Evolutionary conservation across 352 stramenopile genomes (phyloP), one percentile per base, ranked within the genome.

Genomic region (Globisporangium perplexum): DNA sequence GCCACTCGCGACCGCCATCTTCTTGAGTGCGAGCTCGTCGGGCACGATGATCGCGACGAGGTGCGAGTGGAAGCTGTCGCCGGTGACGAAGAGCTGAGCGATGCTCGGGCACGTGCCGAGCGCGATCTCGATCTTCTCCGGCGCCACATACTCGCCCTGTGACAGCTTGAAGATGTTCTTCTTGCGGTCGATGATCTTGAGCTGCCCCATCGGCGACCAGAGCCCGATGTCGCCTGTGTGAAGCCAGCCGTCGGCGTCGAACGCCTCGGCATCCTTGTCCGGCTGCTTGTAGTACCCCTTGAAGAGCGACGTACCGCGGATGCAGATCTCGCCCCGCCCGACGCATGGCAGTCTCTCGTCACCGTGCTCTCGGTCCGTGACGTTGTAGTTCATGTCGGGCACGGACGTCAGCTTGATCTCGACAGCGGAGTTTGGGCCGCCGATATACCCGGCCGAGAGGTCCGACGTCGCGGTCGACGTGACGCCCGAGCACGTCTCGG

Each of bases 71-170:
- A 98, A 92, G 23, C 88, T 98, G 68, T 99, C 96, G 23, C 96
- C 96, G 52, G 98, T 89, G 18, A 99, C 90, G 65, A 98, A 99
- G 35, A 88, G 76, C 71, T 98, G 95, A 23, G 75, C 92, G 46
- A 99, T 91, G 59, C 95, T 96, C 1, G 70, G 66, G 55, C 73
- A 96, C 44, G 93, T 96, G 26, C 77, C 68, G 1, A 98, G 94
- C 17, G 87, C 77, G 61, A 96, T 97, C 71, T 99, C 96, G 61
- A 99, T 92, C 74, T 98, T 98, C 70, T 99, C 96, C 7, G 96
- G 77, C 1, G 96, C 93, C 45, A 99, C 83, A 69, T 98, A 99
- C 77, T 99, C 96, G 49, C 96, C 96, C 60, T 97, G n/a, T n/a
- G n/a, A n/a, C n/a, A n/a, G n/a, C n/a, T n/a, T n/a, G n/a, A n/a